These are phyloP conservation scores for Mortierella sp. DNA, from an alignment of 371 early-diverging fungal species.

Conservation along the genomic window DNA sequence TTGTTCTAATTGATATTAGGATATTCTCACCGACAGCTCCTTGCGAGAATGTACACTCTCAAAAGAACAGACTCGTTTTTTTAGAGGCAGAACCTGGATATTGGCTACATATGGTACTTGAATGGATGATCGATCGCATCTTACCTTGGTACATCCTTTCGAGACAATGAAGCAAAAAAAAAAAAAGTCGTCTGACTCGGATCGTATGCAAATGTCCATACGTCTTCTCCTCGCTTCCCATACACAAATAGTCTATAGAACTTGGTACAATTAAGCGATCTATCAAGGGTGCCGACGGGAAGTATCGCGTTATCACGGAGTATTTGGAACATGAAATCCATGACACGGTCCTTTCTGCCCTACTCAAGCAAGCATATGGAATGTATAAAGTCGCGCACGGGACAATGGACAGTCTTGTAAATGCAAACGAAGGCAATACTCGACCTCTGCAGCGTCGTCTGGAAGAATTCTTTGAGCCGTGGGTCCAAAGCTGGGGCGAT, in stretches of 20 bases:
- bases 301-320: constrained; percentile 67
- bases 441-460: constrained; percentile 60
- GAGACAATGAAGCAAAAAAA: neutral
- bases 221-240: neutral
- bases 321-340: constrained; percentile 72
- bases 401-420: constrained; percentile 33
- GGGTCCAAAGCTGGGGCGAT: constrained; percentile 74
- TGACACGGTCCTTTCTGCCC: constrained; percentile 66
- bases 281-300: constrained; percentile 69
- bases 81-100: constrained; percentile 79
- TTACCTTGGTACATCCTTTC: neutral
- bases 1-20: constrained; percentile 48
- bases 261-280: constrained; percentile 65
- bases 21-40: constrained; percentile 74
- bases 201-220: neutral
- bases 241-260: constrained; percentile 65
- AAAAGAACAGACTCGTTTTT: constrained; percentile 77
- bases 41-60: constrained; percentile 78
- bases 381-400: constrained; percentile 68
- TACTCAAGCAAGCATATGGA: constrained; percentile 70
- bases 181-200: neutral
- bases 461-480: constrained; percentile 75
- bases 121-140: neutral
- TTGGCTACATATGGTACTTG: constrained; percentile 76
- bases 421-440: constrained; percentile 61